A percentile compares a stretch with the other conserved stretches of the same genome.
Conservation (phyloP, 2,329 filamentous ascomycete species). For the Monosporascus sp. region DNA sequence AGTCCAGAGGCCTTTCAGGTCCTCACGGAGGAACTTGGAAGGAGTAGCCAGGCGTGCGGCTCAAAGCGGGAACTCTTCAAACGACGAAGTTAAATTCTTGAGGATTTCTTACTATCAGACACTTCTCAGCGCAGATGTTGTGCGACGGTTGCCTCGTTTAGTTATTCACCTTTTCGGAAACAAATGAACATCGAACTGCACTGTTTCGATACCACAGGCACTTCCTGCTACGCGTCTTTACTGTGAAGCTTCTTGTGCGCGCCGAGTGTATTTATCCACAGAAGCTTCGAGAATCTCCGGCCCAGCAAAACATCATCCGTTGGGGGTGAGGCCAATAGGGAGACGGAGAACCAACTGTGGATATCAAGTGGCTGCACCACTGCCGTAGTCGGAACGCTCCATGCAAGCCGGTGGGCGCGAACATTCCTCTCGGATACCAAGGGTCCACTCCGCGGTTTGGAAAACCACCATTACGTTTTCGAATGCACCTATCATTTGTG, state of each 20-base stretch:
- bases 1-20: no score
- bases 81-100: not conserved
- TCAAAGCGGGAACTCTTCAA: not conserved
- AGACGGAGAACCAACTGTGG: not conserved
- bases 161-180: no score
- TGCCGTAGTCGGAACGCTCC: slow-evolving; percentile 24
- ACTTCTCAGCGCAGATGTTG: not conserved
- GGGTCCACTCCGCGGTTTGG: slow-evolving; percentile 14
- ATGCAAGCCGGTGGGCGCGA: slow-evolving; percentile 13
- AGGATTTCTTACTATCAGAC: not conserved
- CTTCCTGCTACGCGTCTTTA: no score
- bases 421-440: slow-evolving; percentile 23
- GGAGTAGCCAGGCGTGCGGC: not conserved
- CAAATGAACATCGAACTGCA: no score
- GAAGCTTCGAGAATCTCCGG: slow-evolving; percentile 40
- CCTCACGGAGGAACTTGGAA: no score
- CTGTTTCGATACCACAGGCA: no score
- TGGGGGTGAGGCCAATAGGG: not conserved
- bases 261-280: slow-evolving; percentile 25
- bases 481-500: slow-evolving; percentile 9
- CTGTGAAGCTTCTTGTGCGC: slow-evolving; percentile 9
- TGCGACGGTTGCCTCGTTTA: not conserved
- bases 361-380: slow-evolving; percentile 3
- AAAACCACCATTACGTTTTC: slow-evolving; percentile 16
- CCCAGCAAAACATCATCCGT: not conserved